A percentile compares a stretch with the other conserved stretches of the same genome.
Evolutionary conservation across 768 basidiomycete genomes (phyloP).

Genomic region (Kwoniella heveanensis): DNA sequence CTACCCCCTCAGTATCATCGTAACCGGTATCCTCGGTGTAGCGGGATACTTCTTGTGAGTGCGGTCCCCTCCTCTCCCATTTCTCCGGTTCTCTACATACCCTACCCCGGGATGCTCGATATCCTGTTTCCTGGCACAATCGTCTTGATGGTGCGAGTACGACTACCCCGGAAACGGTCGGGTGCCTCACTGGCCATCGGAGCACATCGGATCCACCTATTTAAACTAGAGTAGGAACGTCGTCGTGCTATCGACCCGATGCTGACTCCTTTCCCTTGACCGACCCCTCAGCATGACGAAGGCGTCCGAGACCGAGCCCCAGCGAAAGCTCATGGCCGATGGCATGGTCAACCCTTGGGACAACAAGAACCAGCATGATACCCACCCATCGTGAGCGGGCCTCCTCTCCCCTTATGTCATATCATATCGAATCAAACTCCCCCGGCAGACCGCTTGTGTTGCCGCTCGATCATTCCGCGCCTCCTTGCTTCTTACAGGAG

Average conservation of each 20-base stretch:
- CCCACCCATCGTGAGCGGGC: constrained; percentile 43
- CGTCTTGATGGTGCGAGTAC: not conserved
- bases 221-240: too few relatives aligned
- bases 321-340: constrained; percentile 33
- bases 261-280: too few relatives aligned
- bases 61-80: not conserved
- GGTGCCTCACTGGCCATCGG: not conserved
- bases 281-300: constrained; percentile 46
- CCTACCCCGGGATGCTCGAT: not conserved
- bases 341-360: constrained; percentile 54
- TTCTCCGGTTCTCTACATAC: not conserved
- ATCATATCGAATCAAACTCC: too few relatives aligned
- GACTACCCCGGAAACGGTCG: constrained; percentile 3
- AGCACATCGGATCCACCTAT: not conserved
- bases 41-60: constrained; percentile 56
- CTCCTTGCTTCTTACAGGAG: not conserved
- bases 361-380: constrained; percentile 39
- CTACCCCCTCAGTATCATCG: constrained; percentile 52
- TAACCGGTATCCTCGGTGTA: constrained; percentile 43
- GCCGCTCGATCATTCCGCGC: too few relatives aligned
- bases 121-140: too few relatives aligned
- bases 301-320: constrained; percentile 43
- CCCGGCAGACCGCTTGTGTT: too few relatives aligned
- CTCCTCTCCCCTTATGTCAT: too few relatives aligned
- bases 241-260: too few relatives aligned